Conservation (phyloP, 2,329 filamentous ascomycete species). For the Talaromyces funiculosus region DNA sequence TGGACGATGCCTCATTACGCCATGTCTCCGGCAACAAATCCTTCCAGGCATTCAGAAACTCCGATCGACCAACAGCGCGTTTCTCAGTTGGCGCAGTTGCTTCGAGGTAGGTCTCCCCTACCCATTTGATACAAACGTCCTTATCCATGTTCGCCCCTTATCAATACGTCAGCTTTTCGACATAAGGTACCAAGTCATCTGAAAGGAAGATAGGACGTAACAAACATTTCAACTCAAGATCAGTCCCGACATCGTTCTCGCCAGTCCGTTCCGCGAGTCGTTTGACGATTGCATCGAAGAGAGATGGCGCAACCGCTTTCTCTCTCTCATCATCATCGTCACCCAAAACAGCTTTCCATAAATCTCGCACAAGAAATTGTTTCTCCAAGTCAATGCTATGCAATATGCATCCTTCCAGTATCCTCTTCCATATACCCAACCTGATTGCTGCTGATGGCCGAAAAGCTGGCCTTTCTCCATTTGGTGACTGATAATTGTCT, state of each 20-base stretch:
- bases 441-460: slow-evolving; percentile 46
- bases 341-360: slow-evolving; percentile 37
- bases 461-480: slow-evolving; percentile 28
- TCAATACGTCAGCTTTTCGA: background rate
- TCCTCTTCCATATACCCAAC: slow-evolving; percentile 45
- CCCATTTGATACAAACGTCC: slow-evolving; percentile 28
- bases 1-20: slow-evolving; percentile 31
- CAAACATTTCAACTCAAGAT: slow-evolving; percentile 34
- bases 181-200: too few species aligned
- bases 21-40: slow-evolving; percentile 41
- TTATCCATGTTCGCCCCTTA: slow-evolving; percentile 39
- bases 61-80: slow-evolving; percentile 26
- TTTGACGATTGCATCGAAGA: slow-evolving; percentile 36
- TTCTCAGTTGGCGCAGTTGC: slow-evolving; percentile 28
- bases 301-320: slow-evolving; percentile 25
- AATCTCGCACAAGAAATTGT: slow-evolving; percentile 37
- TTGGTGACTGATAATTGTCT: slow-evolving; percentile 15
- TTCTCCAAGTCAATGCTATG: slow-evolving; percentile 37
- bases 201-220: too few species aligned
- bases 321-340: slow-evolving; percentile 29
- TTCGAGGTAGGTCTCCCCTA: slow-evolving; percentile 38
- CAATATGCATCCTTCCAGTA: slow-evolving; percentile 35
- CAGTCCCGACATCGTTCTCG: slow-evolving; percentile 10
- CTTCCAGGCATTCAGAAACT: slow-evolving; percentile 37
- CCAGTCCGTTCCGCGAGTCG: slow-evolving; percentile 28